phyloP scores from a whole-genome alignment of 192 early-diverging fungal genomes.

The Coemansia sp. region DNA sequence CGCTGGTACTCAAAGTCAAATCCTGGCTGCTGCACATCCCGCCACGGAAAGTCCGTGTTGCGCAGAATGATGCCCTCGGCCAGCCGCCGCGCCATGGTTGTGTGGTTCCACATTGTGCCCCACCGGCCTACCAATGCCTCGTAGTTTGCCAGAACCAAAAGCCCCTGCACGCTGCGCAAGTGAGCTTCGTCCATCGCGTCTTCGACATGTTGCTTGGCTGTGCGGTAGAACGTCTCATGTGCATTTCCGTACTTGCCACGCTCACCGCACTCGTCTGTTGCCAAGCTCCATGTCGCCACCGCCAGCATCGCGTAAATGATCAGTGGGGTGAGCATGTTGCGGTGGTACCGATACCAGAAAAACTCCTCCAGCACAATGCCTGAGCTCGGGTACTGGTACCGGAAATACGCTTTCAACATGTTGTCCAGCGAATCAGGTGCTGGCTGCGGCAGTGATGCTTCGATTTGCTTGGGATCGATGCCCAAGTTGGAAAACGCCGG shows the following conservation, averaged over 20 bases:
- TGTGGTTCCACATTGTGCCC: conserved; percentile 56
- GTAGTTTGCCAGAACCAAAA: conserved; percentile 52
- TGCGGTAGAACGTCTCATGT: conserved; percentile 46
- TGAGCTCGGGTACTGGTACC: conserved; percentile 52
- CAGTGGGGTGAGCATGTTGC: conserved; percentile 53
- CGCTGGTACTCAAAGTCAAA: conserved; percentile 55
- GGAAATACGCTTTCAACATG: conserved; percentile 53
- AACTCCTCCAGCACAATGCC: conserved; percentile 51
- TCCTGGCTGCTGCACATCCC: conserved; percentile 32
- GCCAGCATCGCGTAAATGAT: conserved; percentile 53
- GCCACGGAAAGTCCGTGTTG: conserved; percentile 52
- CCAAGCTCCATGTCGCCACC: conserved; percentile 48
- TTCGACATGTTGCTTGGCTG: conserved; percentile 48
- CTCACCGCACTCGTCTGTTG: conserved; percentile 25
- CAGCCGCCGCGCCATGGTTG: conserved; percentile 49
- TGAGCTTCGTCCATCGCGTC: conserved; percentile 54
- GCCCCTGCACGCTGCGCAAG: conserved; percentile 49
- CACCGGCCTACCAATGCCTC: conserved; percentile 53
- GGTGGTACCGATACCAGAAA: conserved; percentile 51
- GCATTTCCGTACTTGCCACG: conserved; percentile 26
- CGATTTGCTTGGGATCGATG: conserved; percentile 39
- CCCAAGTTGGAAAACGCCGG: conserved; percentile 23
- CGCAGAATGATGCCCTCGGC: conserved; percentile 50
- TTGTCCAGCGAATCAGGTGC: conserved; percentile 46
- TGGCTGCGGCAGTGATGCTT: conserved; percentile 32